phyloP scores from a whole-genome alignment of 768 basidiomycete genomes.

The Hypsizygus marmoreus region DNA sequence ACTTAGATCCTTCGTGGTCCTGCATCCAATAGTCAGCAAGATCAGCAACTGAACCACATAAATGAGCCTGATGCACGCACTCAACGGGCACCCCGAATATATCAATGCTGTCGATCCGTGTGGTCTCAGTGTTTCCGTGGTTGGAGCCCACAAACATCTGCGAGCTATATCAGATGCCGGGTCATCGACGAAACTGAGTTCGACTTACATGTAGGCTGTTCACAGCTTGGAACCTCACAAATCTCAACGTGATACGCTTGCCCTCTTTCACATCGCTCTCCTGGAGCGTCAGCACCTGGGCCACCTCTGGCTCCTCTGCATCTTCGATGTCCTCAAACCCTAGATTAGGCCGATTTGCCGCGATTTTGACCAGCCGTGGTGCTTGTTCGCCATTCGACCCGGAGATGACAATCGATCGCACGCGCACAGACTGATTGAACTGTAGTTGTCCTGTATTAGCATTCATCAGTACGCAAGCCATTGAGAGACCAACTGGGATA shows the following conservation, averaged over 20 bases:
- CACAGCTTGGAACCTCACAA: slow-evolving; percentile 71
- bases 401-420: slow-evolving; percentile 59
- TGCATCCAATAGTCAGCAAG: slow-evolving; percentile 12
- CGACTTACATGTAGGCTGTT: slow-evolving; percentile 63
- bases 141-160: slow-evolving; percentile 74
- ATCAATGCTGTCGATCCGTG: slow-evolving; percentile 69
- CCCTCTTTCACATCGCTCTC: slow-evolving; percentile 50
- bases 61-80: slow-evolving; percentile 47
- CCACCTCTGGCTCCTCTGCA: slow-evolving; percentile 46
- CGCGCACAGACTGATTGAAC: slow-evolving; percentile 72
- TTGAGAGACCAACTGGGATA: slow-evolving; percentile 52
- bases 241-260: slow-evolving; percentile 53
- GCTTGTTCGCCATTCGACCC: slow-evolving; percentile 42
- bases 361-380: slow-evolving; percentile 63
- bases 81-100: slow-evolving; percentile 59
- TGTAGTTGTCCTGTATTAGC: slow-evolving; percentile 30
- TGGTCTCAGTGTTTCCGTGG: slow-evolving; percentile 62
- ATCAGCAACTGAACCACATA: neutral
- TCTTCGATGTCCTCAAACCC: slow-evolving; percentile 70
- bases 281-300: slow-evolving; percentile 58
- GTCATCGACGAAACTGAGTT: neutral
- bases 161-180: neutral
- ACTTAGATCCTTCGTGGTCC: slow-evolving; percentile 36
- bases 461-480: neutral
- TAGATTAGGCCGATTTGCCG: slow-evolving; percentile 58